Conservation (phyloP, 2,329 filamentous ascomycete genomes). For the Pezicula rhizophila region DNA sequence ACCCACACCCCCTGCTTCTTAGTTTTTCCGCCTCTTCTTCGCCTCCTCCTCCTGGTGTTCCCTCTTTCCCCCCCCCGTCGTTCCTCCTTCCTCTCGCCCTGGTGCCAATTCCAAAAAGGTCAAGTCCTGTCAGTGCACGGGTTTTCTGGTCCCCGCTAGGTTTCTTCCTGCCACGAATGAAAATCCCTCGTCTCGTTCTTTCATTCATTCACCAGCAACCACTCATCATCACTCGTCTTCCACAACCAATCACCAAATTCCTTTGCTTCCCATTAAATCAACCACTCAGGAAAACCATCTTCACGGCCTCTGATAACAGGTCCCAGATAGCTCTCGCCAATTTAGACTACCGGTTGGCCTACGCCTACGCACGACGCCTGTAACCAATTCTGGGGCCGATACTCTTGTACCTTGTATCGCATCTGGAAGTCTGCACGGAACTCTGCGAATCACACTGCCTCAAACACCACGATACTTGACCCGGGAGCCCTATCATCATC, state of each 20-base stretch:
- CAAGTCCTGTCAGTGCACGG: background rate
- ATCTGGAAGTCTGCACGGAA: conserved; percentile 14
- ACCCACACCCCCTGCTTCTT: background rate
- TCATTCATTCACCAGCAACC: conserved; percentile 10
- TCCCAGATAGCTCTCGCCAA: background rate
- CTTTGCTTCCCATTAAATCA: background rate
- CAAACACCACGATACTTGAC: conserved; percentile 10
- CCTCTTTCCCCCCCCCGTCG: background rate
- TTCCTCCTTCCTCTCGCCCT: background rate
- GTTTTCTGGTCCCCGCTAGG: background rate
- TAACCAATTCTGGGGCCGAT: background rate
- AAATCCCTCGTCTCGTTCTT: conserved; percentile 2
- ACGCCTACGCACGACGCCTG: background rate
- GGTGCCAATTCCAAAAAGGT: background rate
- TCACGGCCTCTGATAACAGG: too few species aligned
- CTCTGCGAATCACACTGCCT: conserved; percentile 18
- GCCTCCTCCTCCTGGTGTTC: background rate
- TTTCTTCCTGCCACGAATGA: conserved; percentile 2
- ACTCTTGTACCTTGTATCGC: conserved; percentile 4
- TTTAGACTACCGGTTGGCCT: too few species aligned
- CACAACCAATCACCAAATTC: conserved; percentile 16
- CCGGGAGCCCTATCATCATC: conserved; percentile 23
- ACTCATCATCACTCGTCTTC: conserved; percentile 9
- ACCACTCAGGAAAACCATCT: background rate
- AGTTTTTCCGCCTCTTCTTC: background rate